Conservation (phyloP, 257 asterid species). For the Dorcoceras hygrometricum region DNA sequence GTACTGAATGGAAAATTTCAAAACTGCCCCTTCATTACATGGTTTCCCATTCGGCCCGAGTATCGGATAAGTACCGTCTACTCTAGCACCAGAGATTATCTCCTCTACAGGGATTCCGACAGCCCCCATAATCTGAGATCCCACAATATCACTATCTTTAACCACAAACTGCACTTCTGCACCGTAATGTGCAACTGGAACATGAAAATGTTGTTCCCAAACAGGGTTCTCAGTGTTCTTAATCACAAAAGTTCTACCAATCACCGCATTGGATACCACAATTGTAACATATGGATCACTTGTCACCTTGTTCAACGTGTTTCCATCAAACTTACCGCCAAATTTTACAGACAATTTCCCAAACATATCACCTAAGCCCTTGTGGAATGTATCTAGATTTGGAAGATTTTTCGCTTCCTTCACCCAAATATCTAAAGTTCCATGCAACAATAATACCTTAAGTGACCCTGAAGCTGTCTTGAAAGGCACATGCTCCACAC, state of each 20-base stretch:
- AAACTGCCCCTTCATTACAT: slow-evolving; percentile 57
- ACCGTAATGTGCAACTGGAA: slow-evolving; percentile 81
- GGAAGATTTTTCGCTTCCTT: slow-evolving; percentile 71
- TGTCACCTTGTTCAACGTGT: slow-evolving; percentile 32
- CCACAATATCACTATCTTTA: slow-evolving; percentile 80
- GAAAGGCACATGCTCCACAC: slow-evolving; percentile 62
- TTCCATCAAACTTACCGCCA: slow-evolving; percentile 31
- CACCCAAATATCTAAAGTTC: slow-evolving; percentile 85
- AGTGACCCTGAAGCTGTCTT: slow-evolving; percentile 55
- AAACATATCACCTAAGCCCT: slow-evolving; percentile 47
- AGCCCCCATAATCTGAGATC: slow-evolving; percentile 81
- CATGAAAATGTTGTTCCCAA: slow-evolving; percentile 85
- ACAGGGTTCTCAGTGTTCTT: slow-evolving; percentile 65
- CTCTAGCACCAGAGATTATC: slow-evolving; percentile 38
- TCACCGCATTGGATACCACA: slow-evolving; percentile 60
- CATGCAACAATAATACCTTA: slow-evolving; percentile 58
- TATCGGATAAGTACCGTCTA: slow-evolving; percentile 63
- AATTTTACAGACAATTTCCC: slow-evolving; percentile 41
- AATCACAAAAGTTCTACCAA: slow-evolving; percentile 77
- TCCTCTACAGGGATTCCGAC: slow-evolving; percentile 75
- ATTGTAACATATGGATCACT: slow-evolving; percentile 90
- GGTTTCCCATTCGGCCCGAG: slow-evolving; percentile 58
- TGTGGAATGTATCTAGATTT: slow-evolving; percentile 70
- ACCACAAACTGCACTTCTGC: slow-evolving; percentile 84
- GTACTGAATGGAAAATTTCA: slow-evolving; percentile 67